Conservation (phyloP, 1,139 yeast genomes). For the Protomyces pachydermus region DNA sequence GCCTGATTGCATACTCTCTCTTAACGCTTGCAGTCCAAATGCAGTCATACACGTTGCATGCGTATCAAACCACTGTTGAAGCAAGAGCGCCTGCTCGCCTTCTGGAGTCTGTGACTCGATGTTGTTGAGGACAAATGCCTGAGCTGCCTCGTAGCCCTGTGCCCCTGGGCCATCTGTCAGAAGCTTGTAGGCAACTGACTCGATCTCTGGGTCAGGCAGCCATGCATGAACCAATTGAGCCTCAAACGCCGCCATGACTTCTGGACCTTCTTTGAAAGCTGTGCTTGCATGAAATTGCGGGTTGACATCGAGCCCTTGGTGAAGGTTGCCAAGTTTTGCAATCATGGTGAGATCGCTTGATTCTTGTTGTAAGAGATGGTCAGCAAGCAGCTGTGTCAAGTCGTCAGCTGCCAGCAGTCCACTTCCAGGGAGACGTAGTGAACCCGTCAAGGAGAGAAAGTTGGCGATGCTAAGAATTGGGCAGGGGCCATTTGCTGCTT, state of each 20-base stretch:
- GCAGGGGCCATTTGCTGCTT: constrained; percentile 12
- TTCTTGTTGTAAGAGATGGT: constrained; percentile 5
- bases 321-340: constrained; percentile 50
- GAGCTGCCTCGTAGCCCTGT: constrained; percentile 7
- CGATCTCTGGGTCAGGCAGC: constrained; percentile 42
- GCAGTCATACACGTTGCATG: constrained; percentile 53
- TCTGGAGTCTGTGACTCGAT: not conserved
- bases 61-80: constrained; percentile 43
- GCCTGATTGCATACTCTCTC: constrained; percentile 45
- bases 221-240: constrained; percentile 52
- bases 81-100: not conserved
- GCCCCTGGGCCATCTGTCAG: constrained; percentile 37
- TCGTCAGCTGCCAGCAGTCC: constrained; percentile 1
- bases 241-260: constrained; percentile 46
- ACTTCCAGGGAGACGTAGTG: not conserved
- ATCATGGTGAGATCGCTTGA: constrained; percentile 38
- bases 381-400: constrained; percentile 14
- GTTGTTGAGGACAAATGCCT: constrained; percentile 3
- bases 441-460: constrained; percentile 10
- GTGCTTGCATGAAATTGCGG: constrained; percentile 68
- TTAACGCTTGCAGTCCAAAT: constrained; percentile 50
- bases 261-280: constrained; percentile 43
- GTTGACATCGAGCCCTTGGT: constrained; percentile 68
- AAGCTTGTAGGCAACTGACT: constrained; percentile 36
- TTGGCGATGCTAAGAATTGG: constrained; percentile 23